A percentile compares a stretch with the other conserved stretches of the same genome.
Conservation (phyloP, 257 asterid species). For the Solanum gracilifrons region DNA sequence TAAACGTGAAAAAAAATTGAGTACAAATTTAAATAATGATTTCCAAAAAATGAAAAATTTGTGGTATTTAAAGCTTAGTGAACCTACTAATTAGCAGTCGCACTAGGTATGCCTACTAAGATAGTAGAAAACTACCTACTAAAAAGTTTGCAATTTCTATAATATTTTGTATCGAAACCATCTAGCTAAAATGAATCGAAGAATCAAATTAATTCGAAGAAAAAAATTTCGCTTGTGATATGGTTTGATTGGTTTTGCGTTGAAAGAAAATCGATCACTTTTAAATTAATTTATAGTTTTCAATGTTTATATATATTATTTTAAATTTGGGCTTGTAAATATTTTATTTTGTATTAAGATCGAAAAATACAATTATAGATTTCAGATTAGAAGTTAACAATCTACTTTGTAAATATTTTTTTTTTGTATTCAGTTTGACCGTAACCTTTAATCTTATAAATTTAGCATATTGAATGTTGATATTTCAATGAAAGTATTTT, state of each 20-base stretch:
- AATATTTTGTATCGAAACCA: background rate
- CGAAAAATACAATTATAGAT: no score
- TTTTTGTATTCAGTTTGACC: background rate
- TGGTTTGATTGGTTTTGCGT: background rate
- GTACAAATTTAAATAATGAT: background rate
- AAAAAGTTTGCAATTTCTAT: background rate
- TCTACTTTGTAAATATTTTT: background rate
- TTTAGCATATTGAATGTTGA: background rate
- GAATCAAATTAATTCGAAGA: background rate
- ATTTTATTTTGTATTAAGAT: background rate
- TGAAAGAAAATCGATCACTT: background rate
- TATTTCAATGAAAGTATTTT: background rate
- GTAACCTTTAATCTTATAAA: no score
- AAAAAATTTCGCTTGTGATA: background rate
- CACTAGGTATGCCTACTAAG: background rate
- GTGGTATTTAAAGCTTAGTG: background rate
- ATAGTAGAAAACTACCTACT: no score
- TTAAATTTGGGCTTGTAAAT: background rate
- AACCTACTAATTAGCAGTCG: background rate
- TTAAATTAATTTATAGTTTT: no score
- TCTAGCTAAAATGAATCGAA: background rate
- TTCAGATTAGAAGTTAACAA: no score
- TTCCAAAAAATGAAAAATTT: background rate
- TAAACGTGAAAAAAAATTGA: background rate
- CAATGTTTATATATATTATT: no score